These are phyloP conservation scores for Fusarium sp. DNA, from an alignment of 2,329 filamentous ascomycete genomes.

Conservation along the genomic window DNA sequence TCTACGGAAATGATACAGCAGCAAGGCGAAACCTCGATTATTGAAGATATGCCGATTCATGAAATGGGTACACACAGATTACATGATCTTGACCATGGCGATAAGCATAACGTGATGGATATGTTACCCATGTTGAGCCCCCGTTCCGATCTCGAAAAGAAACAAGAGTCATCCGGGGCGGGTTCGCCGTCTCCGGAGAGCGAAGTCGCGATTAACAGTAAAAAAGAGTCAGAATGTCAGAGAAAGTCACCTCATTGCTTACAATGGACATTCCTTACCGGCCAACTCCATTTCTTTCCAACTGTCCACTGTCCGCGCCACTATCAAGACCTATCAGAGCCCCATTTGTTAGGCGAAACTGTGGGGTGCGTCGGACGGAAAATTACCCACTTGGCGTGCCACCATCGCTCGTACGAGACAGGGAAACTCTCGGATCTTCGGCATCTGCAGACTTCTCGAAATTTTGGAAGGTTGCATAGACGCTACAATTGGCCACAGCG, in stretches of 20 bases:
- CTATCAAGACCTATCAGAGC: slow-evolving; percentile 2
- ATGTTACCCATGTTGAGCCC: background rate
- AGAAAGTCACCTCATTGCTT: slow-evolving; percentile 3
- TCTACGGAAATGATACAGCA: background rate
- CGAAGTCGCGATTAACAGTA: slow-evolving; percentile 1
- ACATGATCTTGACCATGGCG: background rate
- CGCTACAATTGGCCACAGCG: background rate
- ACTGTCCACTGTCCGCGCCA: slow-evolving; percentile 2
- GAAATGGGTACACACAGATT: background rate
- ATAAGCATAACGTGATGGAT: background rate
- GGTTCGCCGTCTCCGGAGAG: slow-evolving; percentile 19
- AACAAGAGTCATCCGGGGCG: slow-evolving; percentile 8
- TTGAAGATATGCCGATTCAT: background rate
- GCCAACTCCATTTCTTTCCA: background rate
- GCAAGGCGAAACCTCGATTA: background rate
- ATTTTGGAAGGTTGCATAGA: slow-evolving; percentile 22
- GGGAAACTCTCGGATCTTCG: slow-evolving; percentile 33
- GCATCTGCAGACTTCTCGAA: slow-evolving; percentile 44
- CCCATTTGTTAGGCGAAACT: slow-evolving; percentile 17
- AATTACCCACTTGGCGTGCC: slow-evolving; percentile 21
- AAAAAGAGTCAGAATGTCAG: background rate
- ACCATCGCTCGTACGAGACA: slow-evolving; percentile 40
- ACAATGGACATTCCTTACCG: background rate
- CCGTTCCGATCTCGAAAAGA: background rate
- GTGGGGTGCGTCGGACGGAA: slow-evolving; percentile 19